Evolutionary conservation across 257 asterid species (phyloP), one percentile per base, ranked within the genome.

Genomic region (Gardenia jasminoides): DNA sequence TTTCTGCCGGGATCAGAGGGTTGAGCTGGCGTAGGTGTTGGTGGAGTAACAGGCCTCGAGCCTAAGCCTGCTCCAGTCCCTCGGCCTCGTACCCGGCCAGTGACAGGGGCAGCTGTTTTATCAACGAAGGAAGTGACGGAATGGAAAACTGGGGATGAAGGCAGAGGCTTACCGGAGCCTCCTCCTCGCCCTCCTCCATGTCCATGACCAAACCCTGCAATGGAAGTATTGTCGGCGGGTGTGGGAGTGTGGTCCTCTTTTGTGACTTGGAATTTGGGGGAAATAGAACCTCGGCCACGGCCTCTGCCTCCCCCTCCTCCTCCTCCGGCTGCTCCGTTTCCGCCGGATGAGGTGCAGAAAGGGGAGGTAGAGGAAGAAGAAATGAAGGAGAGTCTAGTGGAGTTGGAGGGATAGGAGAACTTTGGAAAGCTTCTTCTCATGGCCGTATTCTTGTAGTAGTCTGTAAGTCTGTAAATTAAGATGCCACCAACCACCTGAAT

Each of bases 401-500:
- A 17, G 67, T 76, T 83, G 52, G 79, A 80, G 61, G 88, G 83
- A 85, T 74, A 85, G 10, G 93, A 88, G 67, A 94, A 58, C 81
- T 80, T 91, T 26, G 88, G 61, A 15, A 91, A 85, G 81, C 84
- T 89, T 79, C 92, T 82, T 86, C 97, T 87, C 98, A 94, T 93
- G 20, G 24, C 30, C 9, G 64, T 17, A 10, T 9, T 10, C 16
- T 47, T 9, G 52, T 7, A 47, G 52, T 47, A 47, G 52, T 2
- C 52, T 10, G 52, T 5, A 47, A 47, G 52, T 2, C 52, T 10
- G 52, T 5, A 47, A 47, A 47, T 47, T 47, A 47, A 16, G 20
- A 15, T 22, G 6, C 58, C 58, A 52, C 22, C 19, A 8, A 13
- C 58, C 58, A 52, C 22, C 58, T 15, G 58, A 47, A 47, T 47